phyloP scores from a whole-genome alignment of 371 early-diverging fungal species.

The Capillidium heterosporum region DNA sequence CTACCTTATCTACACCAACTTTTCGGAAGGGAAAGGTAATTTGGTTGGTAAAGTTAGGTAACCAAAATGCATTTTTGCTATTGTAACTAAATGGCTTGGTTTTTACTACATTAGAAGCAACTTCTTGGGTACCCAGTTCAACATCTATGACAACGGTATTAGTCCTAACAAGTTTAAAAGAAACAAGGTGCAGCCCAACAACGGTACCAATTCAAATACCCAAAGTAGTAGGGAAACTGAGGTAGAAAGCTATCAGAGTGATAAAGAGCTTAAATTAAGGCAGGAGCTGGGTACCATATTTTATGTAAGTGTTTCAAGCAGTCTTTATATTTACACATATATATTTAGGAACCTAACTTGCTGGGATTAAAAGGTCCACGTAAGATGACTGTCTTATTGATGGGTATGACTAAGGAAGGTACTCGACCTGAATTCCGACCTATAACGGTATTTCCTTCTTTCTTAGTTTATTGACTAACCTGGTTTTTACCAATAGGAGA shows the following conservation, averaged over 20 bases:
- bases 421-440: conserved; percentile 36
- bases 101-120: conserved; percentile 36
- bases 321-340: neutral
- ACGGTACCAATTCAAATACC: no score
- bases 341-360: conserved; percentile 58
- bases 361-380: conserved; percentile 84
- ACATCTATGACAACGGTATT: conserved; percentile 47
- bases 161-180: conserved; percentile 21
- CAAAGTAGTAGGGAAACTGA: conserved; percentile 83
- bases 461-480: neutral
- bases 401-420: conserved; percentile 46
- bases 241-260: conserved; percentile 44
- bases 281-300: conserved; percentile 62
- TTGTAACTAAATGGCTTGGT: conserved; percentile 2
- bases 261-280: conserved; percentile 13
- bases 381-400: conserved; percentile 73
- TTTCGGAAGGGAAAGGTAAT: conserved; percentile 8
- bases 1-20: conserved; percentile 42
- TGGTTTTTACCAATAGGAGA: neutral
- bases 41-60: conserved; percentile 43
- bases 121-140: conserved; percentile 72
- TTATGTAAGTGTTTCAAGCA: conserved; percentile 28
- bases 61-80: conserved; percentile 5
- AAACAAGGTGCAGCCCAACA: conserved; percentile 1
- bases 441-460: conserved; percentile 16